Conservation (phyloP, 2,329 filamentous ascomycete genomes). For the Fusarium setosum region DNA sequence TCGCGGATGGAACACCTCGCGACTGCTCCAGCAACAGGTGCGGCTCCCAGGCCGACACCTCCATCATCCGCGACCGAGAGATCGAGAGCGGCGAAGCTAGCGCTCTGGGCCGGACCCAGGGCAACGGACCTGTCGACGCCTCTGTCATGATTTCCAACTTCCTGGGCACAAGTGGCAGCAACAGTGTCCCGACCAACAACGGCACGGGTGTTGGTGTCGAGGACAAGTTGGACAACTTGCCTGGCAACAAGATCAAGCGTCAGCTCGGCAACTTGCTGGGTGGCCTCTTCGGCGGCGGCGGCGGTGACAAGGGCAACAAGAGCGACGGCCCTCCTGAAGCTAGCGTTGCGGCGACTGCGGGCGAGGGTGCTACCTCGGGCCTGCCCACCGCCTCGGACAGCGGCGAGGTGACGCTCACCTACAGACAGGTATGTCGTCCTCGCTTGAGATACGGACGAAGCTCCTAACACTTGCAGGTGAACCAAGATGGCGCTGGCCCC, state of each 20-base stretch:
- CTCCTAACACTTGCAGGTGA: slow-evolving; percentile 60
- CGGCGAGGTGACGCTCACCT: slow-evolving; percentile 72
- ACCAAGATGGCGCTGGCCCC: slow-evolving; percentile 77
- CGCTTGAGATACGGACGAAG: slow-evolving; percentile 11
- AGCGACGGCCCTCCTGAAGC: slow-evolving; percentile 45
- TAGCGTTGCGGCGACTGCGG: slow-evolving; percentile 64
- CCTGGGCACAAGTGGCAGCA: slow-evolving; percentile 61
- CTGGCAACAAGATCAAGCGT: slow-evolving; percentile 36
- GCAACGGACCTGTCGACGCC: slow-evolving; percentile 68
- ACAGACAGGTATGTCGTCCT: slow-evolving; percentile 58
- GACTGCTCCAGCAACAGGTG: slow-evolving; percentile 71
- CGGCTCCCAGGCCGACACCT: slow-evolving; percentile 76
- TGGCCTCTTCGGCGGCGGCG: slow-evolving; percentile 40
- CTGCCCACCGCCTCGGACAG: slow-evolving; percentile 71
- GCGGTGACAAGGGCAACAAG: slow-evolving; percentile 50
- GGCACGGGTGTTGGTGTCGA: slow-evolving; percentile 55
- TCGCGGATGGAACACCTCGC: slow-evolving; percentile 74
- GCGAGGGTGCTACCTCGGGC: slow-evolving; percentile 63
- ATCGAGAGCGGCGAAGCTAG: slow-evolving; percentile 63
- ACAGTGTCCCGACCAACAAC: slow-evolving; percentile 48
- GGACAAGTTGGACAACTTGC: slow-evolving; percentile 51
- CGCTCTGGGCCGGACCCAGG: slow-evolving; percentile 73
- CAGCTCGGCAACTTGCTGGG: slow-evolving; percentile 39
- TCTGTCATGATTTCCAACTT: slow-evolving; percentile 68
- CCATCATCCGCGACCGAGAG: slow-evolving; percentile 73